These are phyloP conservation scores for Colletotrichum ledebouriae DNA, from an alignment of 2,329 filamentous ascomycete species.

Conservation along the genomic window DNA sequence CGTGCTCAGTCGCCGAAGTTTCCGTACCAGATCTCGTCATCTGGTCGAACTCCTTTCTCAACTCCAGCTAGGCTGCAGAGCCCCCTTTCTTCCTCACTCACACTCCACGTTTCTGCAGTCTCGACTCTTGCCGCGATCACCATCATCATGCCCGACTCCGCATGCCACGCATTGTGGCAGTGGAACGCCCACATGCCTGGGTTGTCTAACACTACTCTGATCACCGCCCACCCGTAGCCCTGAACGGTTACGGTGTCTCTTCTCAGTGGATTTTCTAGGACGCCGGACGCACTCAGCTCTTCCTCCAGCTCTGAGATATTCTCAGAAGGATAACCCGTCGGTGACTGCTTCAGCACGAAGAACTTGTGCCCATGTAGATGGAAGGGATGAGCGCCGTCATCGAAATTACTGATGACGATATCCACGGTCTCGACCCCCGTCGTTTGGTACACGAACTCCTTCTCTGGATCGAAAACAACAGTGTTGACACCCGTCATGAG, in stretches of 20 bases:
- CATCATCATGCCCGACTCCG: conserved; percentile 71
- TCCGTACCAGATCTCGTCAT: conserved; percentile 56
- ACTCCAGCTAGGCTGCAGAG: conserved; percentile 51
- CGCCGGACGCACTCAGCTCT: conserved; percentile 43
- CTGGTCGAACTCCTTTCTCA: conserved; percentile 50
- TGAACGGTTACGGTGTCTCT: conserved; percentile 64
- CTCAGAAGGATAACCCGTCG: conserved; percentile 52
- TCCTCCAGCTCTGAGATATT: conserved; percentile 44
- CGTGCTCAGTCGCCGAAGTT: conserved; percentile 30
- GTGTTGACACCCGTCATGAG: conserved; percentile 48
- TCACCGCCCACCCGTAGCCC: conserved; percentile 66
- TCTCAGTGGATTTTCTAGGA: conserved; percentile 51
- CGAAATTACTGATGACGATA: conserved; percentile 51
- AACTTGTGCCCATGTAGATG: conserved; percentile 74
- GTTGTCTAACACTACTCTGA: conserved; percentile 69
- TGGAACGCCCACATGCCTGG: conserved; percentile 71
- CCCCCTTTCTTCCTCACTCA: conserved; percentile 44
- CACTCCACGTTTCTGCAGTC: conserved; percentile 46
- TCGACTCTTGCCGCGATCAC: conserved; percentile 60
- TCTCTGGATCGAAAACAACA: conserved; percentile 47
- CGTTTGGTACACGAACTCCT: conserved; percentile 42
- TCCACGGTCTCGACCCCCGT: conserved; percentile 42
- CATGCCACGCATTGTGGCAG: conserved; percentile 72
- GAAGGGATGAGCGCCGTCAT: conserved; percentile 54
- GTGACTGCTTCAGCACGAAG: conserved; percentile 57